These are phyloP conservation scores for Podaxis rugospora DNA, from an alignment of 768 basidiomycete genomes.

Conservation along the genomic window DNA sequence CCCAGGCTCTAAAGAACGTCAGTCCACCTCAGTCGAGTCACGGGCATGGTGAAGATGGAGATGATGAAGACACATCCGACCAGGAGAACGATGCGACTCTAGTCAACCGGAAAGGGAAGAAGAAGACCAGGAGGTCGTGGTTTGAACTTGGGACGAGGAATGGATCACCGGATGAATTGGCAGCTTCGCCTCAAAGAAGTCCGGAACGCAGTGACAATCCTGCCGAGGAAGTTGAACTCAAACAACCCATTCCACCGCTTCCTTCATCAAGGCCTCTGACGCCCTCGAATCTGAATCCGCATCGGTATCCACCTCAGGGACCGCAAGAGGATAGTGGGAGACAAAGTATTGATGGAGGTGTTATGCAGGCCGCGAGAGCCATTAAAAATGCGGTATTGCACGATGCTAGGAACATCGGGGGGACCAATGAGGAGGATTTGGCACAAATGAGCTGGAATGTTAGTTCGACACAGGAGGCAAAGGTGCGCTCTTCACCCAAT, in stretches of 20 bases:
- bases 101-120: slow-evolving; percentile 17
- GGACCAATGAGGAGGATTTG: slow-evolving; percentile 35
- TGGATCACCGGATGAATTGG: background rate
- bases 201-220: background rate
- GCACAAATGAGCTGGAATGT: slow-evolving; percentile 48
- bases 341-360: slow-evolving; percentile 32
- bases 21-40: slow-evolving; percentile 15
- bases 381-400: slow-evolving; percentile 69
- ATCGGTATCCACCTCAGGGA: slow-evolving; percentile 36
- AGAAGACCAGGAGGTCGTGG: slow-evolving; percentile 9
- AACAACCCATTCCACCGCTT: background rate
- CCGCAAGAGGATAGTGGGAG: slow-evolving; percentile 14
- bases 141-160: background rate
- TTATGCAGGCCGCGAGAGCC: slow-evolving; percentile 57
- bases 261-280: slow-evolving; percentile 12
- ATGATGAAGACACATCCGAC: slow-evolving; percentile 15
- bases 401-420: slow-evolving; percentile 68
- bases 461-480: slow-evolving; percentile 60
- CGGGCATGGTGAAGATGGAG: slow-evolving; percentile 16
- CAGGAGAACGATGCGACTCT: slow-evolving; percentile 16
- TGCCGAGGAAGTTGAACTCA: slow-evolving; percentile 17
- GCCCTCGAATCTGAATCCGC: slow-evolving; percentile 22
- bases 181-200: background rate
- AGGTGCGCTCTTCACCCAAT: slow-evolving; percentile 32
- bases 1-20: slow-evolving; percentile 24